Conservation (phyloP, 768 basidiomycete species). For the Pulveroboletus sp. region DNA sequence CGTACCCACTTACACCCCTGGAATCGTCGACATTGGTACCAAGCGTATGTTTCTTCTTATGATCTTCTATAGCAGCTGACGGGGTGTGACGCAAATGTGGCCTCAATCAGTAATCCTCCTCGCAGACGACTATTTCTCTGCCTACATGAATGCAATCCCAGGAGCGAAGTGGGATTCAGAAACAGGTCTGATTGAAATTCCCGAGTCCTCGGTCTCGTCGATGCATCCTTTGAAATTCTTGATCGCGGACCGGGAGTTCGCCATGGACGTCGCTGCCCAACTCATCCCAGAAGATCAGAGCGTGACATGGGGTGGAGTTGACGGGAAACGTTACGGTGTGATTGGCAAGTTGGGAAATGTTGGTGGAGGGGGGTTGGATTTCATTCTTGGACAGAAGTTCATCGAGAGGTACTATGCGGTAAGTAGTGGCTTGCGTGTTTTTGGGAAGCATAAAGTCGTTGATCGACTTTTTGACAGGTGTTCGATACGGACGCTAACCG, state of each 20-base stretch:
- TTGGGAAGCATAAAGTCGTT: neutral
- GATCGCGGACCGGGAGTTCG: constrained; percentile 6
- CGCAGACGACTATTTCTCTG: constrained; percentile 16
- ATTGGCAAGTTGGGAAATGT: neutral
- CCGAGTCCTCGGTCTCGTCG: constrained; percentile 3
- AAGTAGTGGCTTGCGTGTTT: neutral
- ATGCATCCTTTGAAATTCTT: constrained; percentile 16
- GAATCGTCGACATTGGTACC: constrained; percentile 18
- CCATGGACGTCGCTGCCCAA: constrained; percentile 19
- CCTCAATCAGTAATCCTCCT: constrained; percentile 16
- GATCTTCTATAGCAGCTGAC: too few relatives aligned
- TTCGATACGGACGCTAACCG: constrained; percentile 18
- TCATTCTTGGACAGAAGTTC: neutral
- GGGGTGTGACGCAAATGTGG: neutral
- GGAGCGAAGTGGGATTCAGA: constrained; percentile 5
- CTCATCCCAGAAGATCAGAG: constrained; percentile 17
- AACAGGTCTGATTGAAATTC: constrained; percentile 14
- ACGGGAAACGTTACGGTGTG: constrained; percentile 10
- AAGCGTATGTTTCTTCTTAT: constrained; percentile 11
- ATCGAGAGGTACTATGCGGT: constrained; percentile 5
- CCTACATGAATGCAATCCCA: constrained; percentile 15
- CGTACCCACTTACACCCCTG: constrained; percentile 18
- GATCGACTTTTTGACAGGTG: constrained; percentile 5
- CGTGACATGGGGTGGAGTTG: constrained; percentile 6
- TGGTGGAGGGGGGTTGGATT: neutral